Evolutionary conservation across 2,329 filamentous ascomycete species (phyloP), one percentile per base, ranked within the genome.

Genomic region (Aureobasidium zeae): DNA sequence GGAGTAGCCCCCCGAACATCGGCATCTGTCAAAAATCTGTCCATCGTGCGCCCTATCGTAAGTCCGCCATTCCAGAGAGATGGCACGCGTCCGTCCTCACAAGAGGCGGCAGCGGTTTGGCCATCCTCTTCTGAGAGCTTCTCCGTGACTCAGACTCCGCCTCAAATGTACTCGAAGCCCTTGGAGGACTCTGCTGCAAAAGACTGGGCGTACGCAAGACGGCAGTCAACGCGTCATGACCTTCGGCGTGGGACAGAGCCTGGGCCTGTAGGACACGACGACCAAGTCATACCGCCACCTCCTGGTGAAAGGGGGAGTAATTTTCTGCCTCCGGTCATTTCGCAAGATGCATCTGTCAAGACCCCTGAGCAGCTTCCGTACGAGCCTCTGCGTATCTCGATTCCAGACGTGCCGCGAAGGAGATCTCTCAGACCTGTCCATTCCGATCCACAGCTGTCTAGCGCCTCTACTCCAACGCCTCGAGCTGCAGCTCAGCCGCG

Each of bases 131-230:
- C 42, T 1, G 42, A 37, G 8, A 17, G 25, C 15, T 30, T 35
- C n/a, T 45, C 42, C 7, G 30, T 45, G 31, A 33, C 25, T 17
- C 31, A 36, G n/a, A 45, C 42, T n/a, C 42, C 42, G 7, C 42
- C 42, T 22, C 22, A 36, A n/a, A 32, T 31, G 33, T 37, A 45
- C 26, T 26, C 31, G 10, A 28, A 31, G n/a, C 2, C 31, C 7
- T 30, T 32, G 3, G 13, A n/a, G 4, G 20, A 21, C 6, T 31
- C 42, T 31, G 19, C 12, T 2, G 15, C 12, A 2, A 34, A 33
- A 11, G 42, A 45, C 12, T 45, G 42, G 42, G 42, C 42, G 13
- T 45, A 45, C 11, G 19, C 20, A 4, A 24, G 13, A 16, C 24
- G 25, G 1, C 7, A 22, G 17, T 28, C 41, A 7, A 19, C 29